A percentile compares a stretch with the other conserved stretches of the same genome.
These are phyloP conservation scores for Tirmania nivea DNA, from an alignment of 495 filamentous ascomycete genomes.

Conservation along the genomic window DNA sequence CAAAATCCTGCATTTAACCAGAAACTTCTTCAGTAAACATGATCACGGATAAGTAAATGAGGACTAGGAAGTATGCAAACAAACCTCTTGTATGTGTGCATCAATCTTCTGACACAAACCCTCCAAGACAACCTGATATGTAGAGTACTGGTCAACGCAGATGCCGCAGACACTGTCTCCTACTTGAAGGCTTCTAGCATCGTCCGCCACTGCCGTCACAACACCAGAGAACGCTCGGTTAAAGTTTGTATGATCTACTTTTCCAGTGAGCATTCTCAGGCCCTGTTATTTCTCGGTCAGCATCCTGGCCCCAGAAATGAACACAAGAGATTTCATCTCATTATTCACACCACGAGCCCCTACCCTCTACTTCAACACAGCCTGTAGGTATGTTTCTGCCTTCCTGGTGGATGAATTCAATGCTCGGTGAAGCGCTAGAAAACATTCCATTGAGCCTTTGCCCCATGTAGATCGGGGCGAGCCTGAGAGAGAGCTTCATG, in stretches of 20 bases:
- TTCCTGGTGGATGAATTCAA: too few relatives aligned
- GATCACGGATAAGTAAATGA: too few relatives aligned
- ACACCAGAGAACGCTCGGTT: constrained; percentile 33
- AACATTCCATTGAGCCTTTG: not conserved
- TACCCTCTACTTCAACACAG: too few relatives aligned
- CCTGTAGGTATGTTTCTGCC: too few relatives aligned
- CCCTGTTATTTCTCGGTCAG: too few relatives aligned
- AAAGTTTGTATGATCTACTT: not conserved
- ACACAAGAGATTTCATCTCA: not conserved
- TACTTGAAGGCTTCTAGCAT: constrained; percentile 23
- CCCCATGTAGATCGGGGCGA: too few relatives aligned
- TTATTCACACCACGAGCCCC: not conserved
- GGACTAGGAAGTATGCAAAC: too few relatives aligned
- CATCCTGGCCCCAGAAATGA: too few relatives aligned
- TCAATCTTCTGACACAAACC: constrained; percentile 19
- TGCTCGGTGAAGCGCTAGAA: too few relatives aligned
- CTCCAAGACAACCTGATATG: constrained; percentile 24
- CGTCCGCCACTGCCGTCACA: constrained; percentile 28
- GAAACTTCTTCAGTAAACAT: not conserved
- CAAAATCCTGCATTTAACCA: constrained; percentile 20
- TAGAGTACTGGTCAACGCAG: constrained; percentile 18
- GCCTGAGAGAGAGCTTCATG: too few relatives aligned
- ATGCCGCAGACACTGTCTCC: constrained; percentile 20
- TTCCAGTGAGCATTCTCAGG: not conserved
- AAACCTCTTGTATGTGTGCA: not conserved